Evolutionary conservation across 805 yeast species (phyloP), one percentile per base, ranked within the genome.

Genomic region (Yarrowia yakushimensis): DNA sequence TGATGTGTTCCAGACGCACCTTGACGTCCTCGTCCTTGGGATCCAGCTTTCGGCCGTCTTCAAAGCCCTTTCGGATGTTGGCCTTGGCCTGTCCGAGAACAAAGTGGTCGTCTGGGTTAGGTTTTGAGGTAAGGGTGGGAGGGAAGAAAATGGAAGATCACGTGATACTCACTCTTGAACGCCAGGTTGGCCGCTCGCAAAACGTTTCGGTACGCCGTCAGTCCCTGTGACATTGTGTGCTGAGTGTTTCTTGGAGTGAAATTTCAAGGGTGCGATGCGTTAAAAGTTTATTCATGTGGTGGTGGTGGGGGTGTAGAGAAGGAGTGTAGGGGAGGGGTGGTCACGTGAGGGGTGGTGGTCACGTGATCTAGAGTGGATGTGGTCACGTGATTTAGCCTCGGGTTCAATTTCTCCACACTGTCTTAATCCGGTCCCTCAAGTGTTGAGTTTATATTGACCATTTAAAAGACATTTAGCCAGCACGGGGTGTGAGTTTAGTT

Each of bases 1-100:
- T 81, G 64, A 91, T 75, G 65, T 83, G 79, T 59, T 79, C 73
- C 30, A 87, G 74, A 63, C 85, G 79, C 63, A 82, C 80, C 6
- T 78, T 80, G 2, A 77, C 69, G 3, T 81, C 73, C 36, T 83
- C 81, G 62, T 81, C 83, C 52, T 85, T 25, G 12, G 63, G 41
- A 7, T 28, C 30, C 9, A 39, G 46, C 12, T 60, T 25, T 74
- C 55, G 72, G 68, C 60, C 66, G n/a, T 59, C 65, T 17, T 60
- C 64, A 63, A 66, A 67, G 22, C 66, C 68, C 31, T 30, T 28
- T 10, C 68, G 65, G 45, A 70, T 60, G 42, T 66, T 63, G 31
- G 31, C 27, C 48, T 70, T 62, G 27, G 72, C 67, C 30, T 59
- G 60, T 34, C 60, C 60, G 9, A 43, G 60, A 20, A 72, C 10